Evolutionary conservation across 2,329 filamentous ascomycete species (phyloP).

Genomic region (Trichoderma polysporum): DNA sequence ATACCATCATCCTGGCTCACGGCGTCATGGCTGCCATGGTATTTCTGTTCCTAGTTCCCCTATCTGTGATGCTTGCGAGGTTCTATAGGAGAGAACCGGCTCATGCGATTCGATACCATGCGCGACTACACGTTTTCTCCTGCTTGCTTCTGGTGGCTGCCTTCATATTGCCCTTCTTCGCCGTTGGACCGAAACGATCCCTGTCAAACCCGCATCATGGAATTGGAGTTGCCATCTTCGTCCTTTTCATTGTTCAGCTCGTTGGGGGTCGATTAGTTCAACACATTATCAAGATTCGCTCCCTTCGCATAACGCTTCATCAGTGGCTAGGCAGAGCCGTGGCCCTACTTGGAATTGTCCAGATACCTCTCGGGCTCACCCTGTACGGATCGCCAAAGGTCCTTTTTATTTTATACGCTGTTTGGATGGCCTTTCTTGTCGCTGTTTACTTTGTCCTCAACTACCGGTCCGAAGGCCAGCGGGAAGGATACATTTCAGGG

Average conservation of each 20-base stretch:
- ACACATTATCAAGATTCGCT: conserved; percentile 49
- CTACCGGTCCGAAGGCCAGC: conserved; percentile 61
- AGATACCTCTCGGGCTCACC: conserved; percentile 85
- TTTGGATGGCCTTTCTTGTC: conserved; percentile 74
- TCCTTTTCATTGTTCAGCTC: conserved; percentile 68
- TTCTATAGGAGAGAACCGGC: conserved; percentile 66
- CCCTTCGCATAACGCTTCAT: conserved; percentile 66
- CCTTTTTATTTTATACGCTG: conserved; percentile 80
- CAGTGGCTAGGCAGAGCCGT: conserved; percentile 81
- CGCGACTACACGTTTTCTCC: conserved; percentile 70
- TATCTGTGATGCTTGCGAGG: conserved; percentile 70
- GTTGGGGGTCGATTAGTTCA: conserved; percentile 66
- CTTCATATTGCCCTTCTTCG: conserved; percentile 74
- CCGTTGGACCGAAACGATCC: conserved; percentile 69
- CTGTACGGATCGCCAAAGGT: conserved; percentile 86
- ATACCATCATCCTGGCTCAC: conserved; percentile 67
- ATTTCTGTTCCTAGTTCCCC: conserved; percentile 71
- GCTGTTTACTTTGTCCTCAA: conserved; percentile 77
- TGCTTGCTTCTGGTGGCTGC: conserved; percentile 67
- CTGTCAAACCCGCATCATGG: conserved; percentile 82
- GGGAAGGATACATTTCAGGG: conserved; percentile 56
- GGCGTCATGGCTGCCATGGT: conserved; percentile 69
- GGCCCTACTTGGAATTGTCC: conserved; percentile 77
- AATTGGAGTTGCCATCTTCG: conserved; percentile 77
- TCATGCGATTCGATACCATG: conserved; percentile 66